These are phyloP conservation scores for Boletus vinaceobasis DNA, from an alignment of 768 basidiomycete species.

Conservation along the genomic window DNA sequence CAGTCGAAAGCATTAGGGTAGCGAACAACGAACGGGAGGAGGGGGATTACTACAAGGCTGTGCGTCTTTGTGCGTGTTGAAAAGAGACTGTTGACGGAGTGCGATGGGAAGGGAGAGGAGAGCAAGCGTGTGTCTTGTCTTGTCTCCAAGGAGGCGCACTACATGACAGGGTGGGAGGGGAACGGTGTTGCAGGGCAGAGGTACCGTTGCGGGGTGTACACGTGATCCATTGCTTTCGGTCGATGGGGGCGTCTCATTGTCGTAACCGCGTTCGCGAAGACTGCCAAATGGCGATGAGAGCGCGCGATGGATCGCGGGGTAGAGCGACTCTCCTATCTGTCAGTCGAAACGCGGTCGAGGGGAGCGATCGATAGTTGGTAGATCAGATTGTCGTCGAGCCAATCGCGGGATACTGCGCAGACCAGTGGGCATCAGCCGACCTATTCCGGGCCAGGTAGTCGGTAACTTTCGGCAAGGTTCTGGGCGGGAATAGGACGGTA, in stretches of 20 bases:
- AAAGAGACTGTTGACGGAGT: constrained; percentile 3
- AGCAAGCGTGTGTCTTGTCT: constrained; percentile 30
- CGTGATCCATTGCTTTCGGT: constrained; percentile 7
- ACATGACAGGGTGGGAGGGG: constrained; percentile 14
- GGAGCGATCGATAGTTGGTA: constrained; percentile 14
- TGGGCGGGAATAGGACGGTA: constrained; percentile 11
- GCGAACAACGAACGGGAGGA: not conserved
- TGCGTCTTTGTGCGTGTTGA: not conserved
- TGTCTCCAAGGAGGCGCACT: constrained; percentile 17
- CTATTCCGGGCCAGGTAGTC: constrained; percentile 3
- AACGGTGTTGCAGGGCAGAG: too few species aligned
- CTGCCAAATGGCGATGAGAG: constrained; percentile 7
- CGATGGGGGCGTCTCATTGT: constrained; percentile 14
- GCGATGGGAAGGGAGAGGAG: too few species aligned
- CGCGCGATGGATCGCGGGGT: constrained; percentile 24
- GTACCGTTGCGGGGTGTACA: not conserved
- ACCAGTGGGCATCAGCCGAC: constrained; percentile 13
- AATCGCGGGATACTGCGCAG: too few species aligned
- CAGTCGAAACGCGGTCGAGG: not conserved
- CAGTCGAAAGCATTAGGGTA: not conserved
- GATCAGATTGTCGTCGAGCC: constrained; percentile 21
- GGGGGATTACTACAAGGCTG: not conserved
- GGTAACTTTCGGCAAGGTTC: constrained; percentile 6
- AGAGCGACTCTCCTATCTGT: constrained; percentile 14
- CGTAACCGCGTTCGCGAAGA: constrained; percentile 8